Evolutionary conservation across 176 grass and related monocot genomes (phyloP).

Genomic region (Puya raimondii): DNA sequence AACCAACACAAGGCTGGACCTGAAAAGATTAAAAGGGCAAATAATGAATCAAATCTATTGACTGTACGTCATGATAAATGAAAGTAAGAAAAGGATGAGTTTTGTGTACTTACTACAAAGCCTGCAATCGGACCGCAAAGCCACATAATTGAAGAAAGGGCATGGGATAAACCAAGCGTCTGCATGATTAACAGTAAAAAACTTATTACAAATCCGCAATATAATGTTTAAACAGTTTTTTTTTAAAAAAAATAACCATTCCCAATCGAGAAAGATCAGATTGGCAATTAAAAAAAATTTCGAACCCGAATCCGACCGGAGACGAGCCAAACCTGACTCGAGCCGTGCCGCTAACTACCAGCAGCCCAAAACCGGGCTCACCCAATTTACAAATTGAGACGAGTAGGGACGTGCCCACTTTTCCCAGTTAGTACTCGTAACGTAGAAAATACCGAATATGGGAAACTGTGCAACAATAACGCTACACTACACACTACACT

Average conservation of each 20-base stretch:
- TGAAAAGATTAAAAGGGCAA: constrained; percentile 9
- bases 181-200: constrained; percentile 23
- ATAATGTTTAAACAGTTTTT: neutral
- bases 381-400: no score
- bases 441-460: no score
- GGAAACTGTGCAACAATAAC: no score
- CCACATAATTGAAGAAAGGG: constrained; percentile 90
- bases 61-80: neutral
- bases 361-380: no score
- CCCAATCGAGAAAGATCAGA: no score
- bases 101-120: constrained; percentile 49
- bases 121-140: constrained; percentile 87
- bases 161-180: constrained; percentile 78
- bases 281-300: no score
- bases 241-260: neutral
- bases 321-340: no score
- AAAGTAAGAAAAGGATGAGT: neutral
- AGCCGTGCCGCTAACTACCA: no score
- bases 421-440: no score
- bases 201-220: constrained; percentile 8
- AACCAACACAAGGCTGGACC: constrained; percentile 75
- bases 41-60: neutral
- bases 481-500: no score
- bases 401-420: no score
- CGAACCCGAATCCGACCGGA: no score